Conservation (phyloP, 1,284 basidiomycete genomes). For the Ustilago bromivora region DNA sequence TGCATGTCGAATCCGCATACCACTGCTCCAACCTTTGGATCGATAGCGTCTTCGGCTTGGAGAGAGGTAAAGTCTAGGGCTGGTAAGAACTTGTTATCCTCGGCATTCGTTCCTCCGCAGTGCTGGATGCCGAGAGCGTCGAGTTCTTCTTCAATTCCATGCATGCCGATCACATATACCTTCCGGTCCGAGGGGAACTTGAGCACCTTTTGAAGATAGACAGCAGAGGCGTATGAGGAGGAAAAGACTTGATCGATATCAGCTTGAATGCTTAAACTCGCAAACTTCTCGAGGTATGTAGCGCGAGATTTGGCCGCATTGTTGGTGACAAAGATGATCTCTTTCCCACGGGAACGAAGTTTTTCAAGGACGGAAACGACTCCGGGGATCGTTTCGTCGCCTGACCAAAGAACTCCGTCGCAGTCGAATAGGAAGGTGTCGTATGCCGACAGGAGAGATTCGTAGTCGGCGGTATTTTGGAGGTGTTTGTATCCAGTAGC, state of each 20-base stretch:
- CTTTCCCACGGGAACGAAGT: conserved; percentile 77
- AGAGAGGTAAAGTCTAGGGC: conserved; percentile 80
- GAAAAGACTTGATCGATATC: conserved; percentile 89
- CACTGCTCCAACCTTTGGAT: conserved; percentile 87
- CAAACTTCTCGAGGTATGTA: conserved; percentile 90
- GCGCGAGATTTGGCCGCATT: conserved; percentile 94
- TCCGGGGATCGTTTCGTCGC: conserved; percentile 73
- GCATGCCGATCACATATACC: conserved; percentile 94
- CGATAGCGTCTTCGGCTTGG: conserved; percentile 71
- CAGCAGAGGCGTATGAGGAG: conserved; percentile 91
- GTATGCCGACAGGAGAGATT: conserved; percentile 55
- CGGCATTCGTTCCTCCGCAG: conserved; percentile 87
- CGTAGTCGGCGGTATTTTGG: conserved; percentile 41
- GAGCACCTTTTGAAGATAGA: conserved; percentile 89
- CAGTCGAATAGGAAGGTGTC: conserved; percentile 77
- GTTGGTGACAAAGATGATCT: conserved; percentile 94
- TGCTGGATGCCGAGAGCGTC: conserved; percentile 82
- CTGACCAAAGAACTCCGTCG: conserved; percentile 87
- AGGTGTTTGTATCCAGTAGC: conserved; percentile 50
- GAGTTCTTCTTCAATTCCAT: conserved; percentile 92
- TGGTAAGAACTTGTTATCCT: conserved; percentile 80
- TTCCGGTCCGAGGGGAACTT: conserved; percentile 90
- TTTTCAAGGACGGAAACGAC: conserved; percentile 70
- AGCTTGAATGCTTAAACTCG: conserved; percentile 85
- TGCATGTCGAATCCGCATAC: conserved; percentile 79